Evolutionary conservation across 75 land plant species (phyloP), one percentile per base, ranked within the genome.

Genomic region (Isoetes taiwanensis): DNA sequence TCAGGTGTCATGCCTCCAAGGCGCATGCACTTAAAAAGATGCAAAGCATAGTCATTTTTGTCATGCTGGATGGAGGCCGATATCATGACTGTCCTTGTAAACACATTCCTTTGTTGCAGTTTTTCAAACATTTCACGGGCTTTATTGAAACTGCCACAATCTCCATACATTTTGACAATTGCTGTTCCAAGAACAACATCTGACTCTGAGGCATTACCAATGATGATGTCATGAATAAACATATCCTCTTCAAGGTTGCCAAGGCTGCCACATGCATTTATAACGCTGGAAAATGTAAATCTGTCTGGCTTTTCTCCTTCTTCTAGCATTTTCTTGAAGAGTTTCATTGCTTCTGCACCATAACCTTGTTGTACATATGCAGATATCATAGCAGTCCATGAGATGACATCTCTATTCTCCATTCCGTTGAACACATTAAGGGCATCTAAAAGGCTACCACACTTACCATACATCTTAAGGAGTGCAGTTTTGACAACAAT

Each of bases 171-270:
- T 6, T 23, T n/a, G 5, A 46, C 50, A 6, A 46, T 46, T 19
- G 50, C 16, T 19, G 50, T 46, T 46, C 50, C 50, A 6, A 46
- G 16, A 5, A 46, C 50, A 5, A 46, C 50, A 46, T 46, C 50
- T 23, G 23, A 4, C 9, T 37, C 38, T n/a, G 50, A 46, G n/a
- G 23, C 50, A 6, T n/a, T 23, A 16, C 5, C 19, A 6, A 19
- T 8, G n/a, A 16, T 6, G 50, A 6, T 19, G 25, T 46, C 50
- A 19, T 19, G 50, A n/a, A 46, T 46, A 19, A 3, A 5, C 4
- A 5, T 19, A 5, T 4, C 5, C 19, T 46, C 50, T 5, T 5
- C 6, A 19, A n/a, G 12, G 8, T 19, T 3, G 6, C 8, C 50
- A 6, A 3, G 8, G 50, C 50, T 46, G 5, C 12, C 50, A 46